Percentiles rank a stretch among this genome's conserved stretches.
Evolutionary conservation across 257 asterid genomes (phyloP).

Genomic region (Lycium ferocissimum): DNA sequence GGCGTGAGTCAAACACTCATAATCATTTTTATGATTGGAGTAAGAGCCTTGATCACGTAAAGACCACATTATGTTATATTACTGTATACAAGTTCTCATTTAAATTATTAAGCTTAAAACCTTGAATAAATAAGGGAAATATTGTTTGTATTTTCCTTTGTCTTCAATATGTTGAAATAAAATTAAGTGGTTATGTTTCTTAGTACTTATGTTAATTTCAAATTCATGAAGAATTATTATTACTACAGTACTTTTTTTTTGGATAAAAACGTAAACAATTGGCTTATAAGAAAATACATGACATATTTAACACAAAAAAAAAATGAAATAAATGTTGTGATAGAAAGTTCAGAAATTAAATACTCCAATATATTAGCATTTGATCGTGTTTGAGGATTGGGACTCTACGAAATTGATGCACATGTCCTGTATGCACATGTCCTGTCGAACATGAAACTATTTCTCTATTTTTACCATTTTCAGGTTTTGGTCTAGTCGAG

Average conservation of each 20-base stretch:
- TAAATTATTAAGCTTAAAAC: not conserved
- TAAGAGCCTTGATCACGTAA: not conserved
- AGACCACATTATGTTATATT: not conserved
- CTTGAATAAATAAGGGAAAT: not conserved
- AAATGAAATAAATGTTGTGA: not conserved
- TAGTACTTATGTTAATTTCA: no score
- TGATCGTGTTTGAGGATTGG: not conserved
- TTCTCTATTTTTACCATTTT: not conserved
- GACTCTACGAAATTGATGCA: conserved; percentile 28
- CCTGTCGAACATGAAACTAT: conserved; percentile 26
- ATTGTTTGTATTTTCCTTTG: not conserved
- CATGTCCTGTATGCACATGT: conserved; percentile 45
- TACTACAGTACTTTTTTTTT: no score
- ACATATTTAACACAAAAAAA: not conserved
- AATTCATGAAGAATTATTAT: no score
- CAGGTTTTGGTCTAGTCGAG: no score
- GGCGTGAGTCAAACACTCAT: conserved; percentile 8
- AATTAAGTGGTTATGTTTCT: no score
- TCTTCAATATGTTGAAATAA: no score
- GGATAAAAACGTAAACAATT: no score
- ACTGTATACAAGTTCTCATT: not conserved
- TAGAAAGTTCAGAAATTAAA: not conserved
- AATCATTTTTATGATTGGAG: not conserved
- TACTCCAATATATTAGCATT: not conserved
- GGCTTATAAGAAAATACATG: no score